phyloP scores from a whole-genome alignment of 495 filamentous ascomycete species.

The Podospora australis region DNA sequence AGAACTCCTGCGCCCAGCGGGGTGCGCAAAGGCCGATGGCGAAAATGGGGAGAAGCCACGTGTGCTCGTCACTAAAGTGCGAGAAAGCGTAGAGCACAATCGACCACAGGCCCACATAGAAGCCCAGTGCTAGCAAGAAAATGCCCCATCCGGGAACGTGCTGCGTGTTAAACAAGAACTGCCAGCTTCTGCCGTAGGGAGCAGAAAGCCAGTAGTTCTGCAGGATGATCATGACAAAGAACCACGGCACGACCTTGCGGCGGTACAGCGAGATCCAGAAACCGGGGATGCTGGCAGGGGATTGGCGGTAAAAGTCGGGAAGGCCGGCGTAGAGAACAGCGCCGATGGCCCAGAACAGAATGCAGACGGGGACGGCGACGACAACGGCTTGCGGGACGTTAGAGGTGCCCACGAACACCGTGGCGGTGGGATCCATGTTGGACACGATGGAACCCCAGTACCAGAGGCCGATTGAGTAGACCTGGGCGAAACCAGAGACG shows the following conservation, averaged over 20 bases:
- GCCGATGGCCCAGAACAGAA: slow-evolving; percentile 48
- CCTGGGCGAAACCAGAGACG: slow-evolving; percentile 58
- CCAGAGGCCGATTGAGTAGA: slow-evolving; percentile 60
- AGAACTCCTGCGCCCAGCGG: slow-evolving; percentile 61
- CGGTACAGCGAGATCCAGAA: slow-evolving; percentile 52
- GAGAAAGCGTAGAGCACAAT: slow-evolving; percentile 43
- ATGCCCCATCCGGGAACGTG: slow-evolving; percentile 49
- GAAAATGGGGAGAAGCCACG: slow-evolving; percentile 62
- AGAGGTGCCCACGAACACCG: slow-evolving; percentile 19
- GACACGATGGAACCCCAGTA: slow-evolving; percentile 53
- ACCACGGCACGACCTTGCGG: slow-evolving; percentile 55
- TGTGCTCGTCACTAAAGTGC: slow-evolving; percentile 46
- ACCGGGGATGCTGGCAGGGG: slow-evolving; percentile 59
- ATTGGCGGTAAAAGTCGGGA: slow-evolving; percentile 60
- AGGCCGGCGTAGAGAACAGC: slow-evolving; percentile 49
- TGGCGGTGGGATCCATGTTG: slow-evolving; percentile 19
- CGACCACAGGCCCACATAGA: slow-evolving; percentile 56
- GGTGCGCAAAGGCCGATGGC: slow-evolving; percentile 58
- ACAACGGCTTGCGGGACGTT: slow-evolving; percentile 36
- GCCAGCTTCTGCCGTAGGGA: slow-evolving; percentile 58
- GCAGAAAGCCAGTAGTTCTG: slow-evolving; percentile 63
- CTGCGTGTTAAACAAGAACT: slow-evolving; percentile 50
- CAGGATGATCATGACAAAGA: slow-evolving; percentile 54
- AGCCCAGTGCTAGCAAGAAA: slow-evolving; percentile 46
- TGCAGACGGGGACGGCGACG: slow-evolving; percentile 44